phyloP scores from a whole-genome alignment of 23 red algal species.

The Gracilariopsis chorda region DNA sequence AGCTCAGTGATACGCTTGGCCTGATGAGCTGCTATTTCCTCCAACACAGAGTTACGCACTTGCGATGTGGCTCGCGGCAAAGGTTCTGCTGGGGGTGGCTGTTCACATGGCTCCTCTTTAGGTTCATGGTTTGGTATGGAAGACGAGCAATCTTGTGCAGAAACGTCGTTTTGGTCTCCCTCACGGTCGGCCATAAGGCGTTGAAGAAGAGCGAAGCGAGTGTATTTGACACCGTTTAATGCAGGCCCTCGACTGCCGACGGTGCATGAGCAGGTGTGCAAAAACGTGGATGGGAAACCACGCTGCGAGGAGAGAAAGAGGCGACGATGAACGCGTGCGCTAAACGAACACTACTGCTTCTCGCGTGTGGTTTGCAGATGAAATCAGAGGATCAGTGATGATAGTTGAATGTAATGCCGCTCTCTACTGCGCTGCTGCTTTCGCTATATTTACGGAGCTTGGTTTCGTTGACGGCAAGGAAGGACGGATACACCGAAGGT shows the following conservation, averaged over 20 bases:
- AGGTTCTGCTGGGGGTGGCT: not conserved
- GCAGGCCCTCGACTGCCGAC: not conserved
- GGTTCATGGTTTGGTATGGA: not conserved
- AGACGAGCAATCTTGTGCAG: conserved; percentile 14
- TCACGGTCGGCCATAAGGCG: conserved; percentile 40
- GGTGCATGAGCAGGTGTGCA: not conserved
- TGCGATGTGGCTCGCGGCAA: not conserved
- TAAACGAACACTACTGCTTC: too few species aligned
- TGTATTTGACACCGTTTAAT: not conserved
- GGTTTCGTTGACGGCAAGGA: too few species aligned
- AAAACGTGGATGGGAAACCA: not conserved
- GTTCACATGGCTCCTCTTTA: not conserved
- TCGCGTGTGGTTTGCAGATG: too few species aligned
- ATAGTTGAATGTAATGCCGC: too few species aligned
- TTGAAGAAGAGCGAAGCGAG: not conserved
- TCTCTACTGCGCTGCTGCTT: too few species aligned
- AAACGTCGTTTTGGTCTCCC: not conserved
- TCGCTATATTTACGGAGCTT: too few species aligned
- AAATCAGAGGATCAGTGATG: too few species aligned
- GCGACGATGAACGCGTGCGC: too few species aligned
- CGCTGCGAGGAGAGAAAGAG: not conserved
- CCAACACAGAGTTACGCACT: conserved; percentile 51
- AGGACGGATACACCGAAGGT: too few species aligned
- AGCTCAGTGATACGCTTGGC: conserved; percentile 60
- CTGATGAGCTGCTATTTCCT: conserved; percentile 71